Percentiles rank a stretch among this genome's conserved stretches.
These are phyloP conservation scores for Lasiosphaeria ovina DNA, from an alignment of 495 filamentous ascomycete genomes.

Conservation along the genomic window DNA sequence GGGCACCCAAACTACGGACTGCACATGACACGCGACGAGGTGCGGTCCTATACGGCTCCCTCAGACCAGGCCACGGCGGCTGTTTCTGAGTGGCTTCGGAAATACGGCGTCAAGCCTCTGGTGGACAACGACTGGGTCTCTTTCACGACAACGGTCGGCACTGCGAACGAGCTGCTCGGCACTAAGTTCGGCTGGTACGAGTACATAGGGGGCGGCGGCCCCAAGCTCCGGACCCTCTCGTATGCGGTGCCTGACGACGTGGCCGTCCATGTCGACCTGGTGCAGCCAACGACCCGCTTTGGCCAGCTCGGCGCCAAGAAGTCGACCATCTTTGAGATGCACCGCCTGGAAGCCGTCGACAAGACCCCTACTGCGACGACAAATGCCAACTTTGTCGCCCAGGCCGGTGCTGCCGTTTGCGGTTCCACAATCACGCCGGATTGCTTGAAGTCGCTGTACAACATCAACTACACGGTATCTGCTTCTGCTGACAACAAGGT, in stretches of 20 bases:
- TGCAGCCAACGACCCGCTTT: conserved; percentile 70
- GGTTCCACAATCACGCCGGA: conserved; percentile 52
- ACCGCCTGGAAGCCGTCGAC: conserved; percentile 13
- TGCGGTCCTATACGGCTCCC: conserved; percentile 53
- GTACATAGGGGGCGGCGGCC: conserved; percentile 37
- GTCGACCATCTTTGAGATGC: conserved; percentile 31
- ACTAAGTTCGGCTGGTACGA: conserved; percentile 44
- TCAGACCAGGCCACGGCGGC: conserved; percentile 41
- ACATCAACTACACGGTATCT: conserved; percentile 38
- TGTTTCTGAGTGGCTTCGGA: conserved; percentile 49
- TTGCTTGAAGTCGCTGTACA: conserved; percentile 61
- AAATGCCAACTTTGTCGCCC: conserved; percentile 13
- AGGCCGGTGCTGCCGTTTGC: conserved; percentile 29
- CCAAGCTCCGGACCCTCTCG: conserved; percentile 53
- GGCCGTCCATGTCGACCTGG: conserved; percentile 57
- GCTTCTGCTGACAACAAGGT: conserved; percentile 26
- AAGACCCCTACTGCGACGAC: conserved; percentile 3
- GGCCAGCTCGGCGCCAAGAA: conserved; percentile 29
- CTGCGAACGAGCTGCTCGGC: conserved; percentile 47
- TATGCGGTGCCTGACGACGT: conserved; percentile 64
- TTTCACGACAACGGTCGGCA: conserved; percentile 48
- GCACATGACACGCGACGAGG: conserved; percentile 51
- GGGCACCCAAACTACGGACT: conserved; percentile 54
- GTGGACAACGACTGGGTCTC: conserved; percentile 47
- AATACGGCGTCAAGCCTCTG: conserved; percentile 46